Conservation (phyloP, 306 rosid genomes). For the Neltuma alba region DNA sequence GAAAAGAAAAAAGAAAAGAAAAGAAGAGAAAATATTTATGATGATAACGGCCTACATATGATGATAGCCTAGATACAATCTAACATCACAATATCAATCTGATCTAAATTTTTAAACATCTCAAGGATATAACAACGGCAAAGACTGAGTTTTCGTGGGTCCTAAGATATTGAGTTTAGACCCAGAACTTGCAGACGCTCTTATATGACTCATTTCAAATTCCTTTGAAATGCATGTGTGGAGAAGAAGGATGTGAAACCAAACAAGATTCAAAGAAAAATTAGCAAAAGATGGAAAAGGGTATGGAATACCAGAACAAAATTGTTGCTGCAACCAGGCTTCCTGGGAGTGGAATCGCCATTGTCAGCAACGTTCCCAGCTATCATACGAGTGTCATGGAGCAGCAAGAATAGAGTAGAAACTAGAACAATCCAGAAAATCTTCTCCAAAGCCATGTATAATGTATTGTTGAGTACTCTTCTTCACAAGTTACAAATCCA, state of each 20-base stretch:
- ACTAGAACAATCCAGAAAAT: constrained; percentile 38
- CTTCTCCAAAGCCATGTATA: constrained; percentile 60
- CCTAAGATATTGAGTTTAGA: too few relatives aligned
- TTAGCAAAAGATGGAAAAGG: constrained; percentile 23
- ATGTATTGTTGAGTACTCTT: neutral
- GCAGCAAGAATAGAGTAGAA: constrained; percentile 44
- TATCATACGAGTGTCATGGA: constrained; percentile 38
- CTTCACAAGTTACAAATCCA: neutral
- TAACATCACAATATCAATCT: too few relatives aligned
- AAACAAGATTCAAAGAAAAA: constrained; percentile 15
- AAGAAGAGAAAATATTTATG: too few relatives aligned
- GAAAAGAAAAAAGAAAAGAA: too few relatives aligned
- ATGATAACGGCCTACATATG: too few relatives aligned
- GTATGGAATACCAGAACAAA: constrained; percentile 73
- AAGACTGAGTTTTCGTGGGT: too few relatives aligned
- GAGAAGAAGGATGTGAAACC: constrained; percentile 27
- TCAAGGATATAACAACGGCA: too few relatives aligned
- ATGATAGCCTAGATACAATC: too few relatives aligned
- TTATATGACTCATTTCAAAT: too few relatives aligned
- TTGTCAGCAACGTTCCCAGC: constrained; percentile 85
- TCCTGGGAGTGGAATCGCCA: constrained; percentile 79
- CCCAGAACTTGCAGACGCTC: too few relatives aligned
- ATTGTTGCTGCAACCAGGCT: constrained; percentile 87
- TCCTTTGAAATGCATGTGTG: too few relatives aligned
- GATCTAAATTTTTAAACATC: too few relatives aligned